Evolutionary conservation across 2,329 filamentous ascomycete genomes (phyloP).

Genomic region (Aureobasidium sp.): DNA sequence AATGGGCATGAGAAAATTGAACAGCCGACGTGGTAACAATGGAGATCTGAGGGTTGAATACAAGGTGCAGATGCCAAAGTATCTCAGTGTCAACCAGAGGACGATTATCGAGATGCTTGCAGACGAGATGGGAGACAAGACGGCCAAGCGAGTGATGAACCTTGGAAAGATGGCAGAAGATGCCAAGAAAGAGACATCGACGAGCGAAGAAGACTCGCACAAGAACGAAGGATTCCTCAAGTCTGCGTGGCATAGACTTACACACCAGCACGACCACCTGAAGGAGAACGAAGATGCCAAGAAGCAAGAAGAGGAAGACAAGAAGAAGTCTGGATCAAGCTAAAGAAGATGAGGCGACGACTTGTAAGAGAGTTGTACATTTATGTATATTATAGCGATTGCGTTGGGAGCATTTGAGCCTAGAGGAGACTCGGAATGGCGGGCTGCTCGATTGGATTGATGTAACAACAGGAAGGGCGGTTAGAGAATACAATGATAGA

Average conservation of each 20-base stretch:
- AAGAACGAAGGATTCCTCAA: conserved; percentile 87
- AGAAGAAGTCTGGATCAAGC: background rate
- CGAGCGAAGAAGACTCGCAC: conserved; percentile 40
- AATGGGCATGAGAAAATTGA: conserved; percentile 88
- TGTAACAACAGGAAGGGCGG: background rate
- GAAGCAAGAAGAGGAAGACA: conserved; percentile 25
- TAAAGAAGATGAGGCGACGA: background rate
- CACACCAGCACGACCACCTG: conserved; percentile 51
- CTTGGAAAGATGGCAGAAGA: conserved; percentile 44
- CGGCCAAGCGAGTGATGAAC: conserved; percentile 88
- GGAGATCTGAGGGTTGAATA: conserved; percentile 93
- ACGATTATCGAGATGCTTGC: conserved; percentile 93
- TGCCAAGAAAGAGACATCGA: conserved; percentile 1
- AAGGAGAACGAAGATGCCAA: conserved; percentile 21
- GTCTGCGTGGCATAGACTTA: conserved; percentile 85
- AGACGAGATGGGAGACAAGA: conserved; percentile 91
- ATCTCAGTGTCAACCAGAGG: conserved; percentile 80
- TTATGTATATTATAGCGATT: conserved; percentile 8
- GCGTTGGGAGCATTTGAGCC: background rate
- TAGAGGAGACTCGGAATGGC: background rate
- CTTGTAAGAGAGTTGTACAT: background rate
- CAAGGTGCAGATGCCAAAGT: conserved; percentile 92
- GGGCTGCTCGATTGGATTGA: background rate
- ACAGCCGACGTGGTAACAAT: conserved; percentile 52
- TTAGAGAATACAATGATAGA: background rate